Conservation (phyloP, 2,329 filamentous ascomycete genomes). For the Aspergillus brunneoviolaceus region DNA sequence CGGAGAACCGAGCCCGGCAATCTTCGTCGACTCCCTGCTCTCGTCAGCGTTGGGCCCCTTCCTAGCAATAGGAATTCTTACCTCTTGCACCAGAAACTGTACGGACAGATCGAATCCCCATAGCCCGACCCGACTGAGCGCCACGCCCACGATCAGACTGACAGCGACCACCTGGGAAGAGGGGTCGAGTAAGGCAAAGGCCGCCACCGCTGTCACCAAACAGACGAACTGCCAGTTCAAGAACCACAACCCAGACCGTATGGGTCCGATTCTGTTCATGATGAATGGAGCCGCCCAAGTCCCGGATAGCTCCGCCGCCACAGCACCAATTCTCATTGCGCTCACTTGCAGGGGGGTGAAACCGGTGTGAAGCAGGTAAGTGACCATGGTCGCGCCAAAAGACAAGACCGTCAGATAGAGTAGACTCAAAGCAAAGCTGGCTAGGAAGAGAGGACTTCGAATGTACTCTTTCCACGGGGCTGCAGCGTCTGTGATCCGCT, state of each 20-base stretch:
- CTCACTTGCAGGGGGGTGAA: conserved; percentile 52
- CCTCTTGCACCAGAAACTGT: conserved; percentile 63
- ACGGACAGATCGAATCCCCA: conserved; percentile 63
- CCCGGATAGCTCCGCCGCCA: conserved; percentile 54
- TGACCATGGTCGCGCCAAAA: conserved; percentile 57
- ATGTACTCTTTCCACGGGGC: conserved; percentile 31
- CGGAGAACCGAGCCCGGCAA: conserved; percentile 67
- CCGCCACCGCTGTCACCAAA: conserved; percentile 47
- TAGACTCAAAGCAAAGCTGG: conserved; percentile 52
- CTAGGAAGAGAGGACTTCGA: conserved; percentile 35
- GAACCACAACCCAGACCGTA: conserved; percentile 71
- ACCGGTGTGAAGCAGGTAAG: conserved; percentile 53
- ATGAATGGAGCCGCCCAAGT: conserved; percentile 54
- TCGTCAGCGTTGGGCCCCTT: neutral
- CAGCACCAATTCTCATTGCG: conserved; percentile 48
- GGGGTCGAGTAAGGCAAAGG: conserved; percentile 42
- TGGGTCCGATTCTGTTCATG: conserved; percentile 54
- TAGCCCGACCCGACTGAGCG: conserved; percentile 60
- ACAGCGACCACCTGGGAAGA: conserved; percentile 43
- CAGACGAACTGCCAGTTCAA: conserved; percentile 65
- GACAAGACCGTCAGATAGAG: conserved; percentile 58
- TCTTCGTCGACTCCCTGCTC: conserved; percentile 54
- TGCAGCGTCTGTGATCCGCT: conserved; percentile 9
- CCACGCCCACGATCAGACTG: conserved; percentile 52
- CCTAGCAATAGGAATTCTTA: conserved; percentile 25